Conservation (phyloP, 73 alveolate species). For the Tetrahymena elliotti region DNA sequence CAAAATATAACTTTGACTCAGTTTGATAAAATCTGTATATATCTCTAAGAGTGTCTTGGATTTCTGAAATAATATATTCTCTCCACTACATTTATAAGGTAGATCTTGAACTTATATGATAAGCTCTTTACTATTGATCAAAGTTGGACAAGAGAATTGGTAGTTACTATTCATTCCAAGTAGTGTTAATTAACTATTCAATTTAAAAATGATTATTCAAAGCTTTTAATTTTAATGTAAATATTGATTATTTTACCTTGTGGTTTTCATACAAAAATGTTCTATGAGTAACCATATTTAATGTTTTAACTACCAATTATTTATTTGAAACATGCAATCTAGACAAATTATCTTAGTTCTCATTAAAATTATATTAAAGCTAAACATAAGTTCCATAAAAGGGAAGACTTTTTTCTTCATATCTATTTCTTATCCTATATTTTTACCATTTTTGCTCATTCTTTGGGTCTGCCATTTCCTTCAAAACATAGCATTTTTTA, state of each 20-base stretch:
- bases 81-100: slow-evolving; percentile 32
- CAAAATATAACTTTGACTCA: slow-evolving; percentile 13
- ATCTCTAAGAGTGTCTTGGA: slow-evolving; percentile 29
- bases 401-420: slow-evolving; percentile 10
- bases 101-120: slow-evolving; percentile 9
- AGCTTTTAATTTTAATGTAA: not conserved
- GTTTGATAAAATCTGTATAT: slow-evolving; percentile 24
- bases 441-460: slow-evolving; percentile 26
- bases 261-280: slow-evolving; percentile 23
- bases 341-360: not conserved
- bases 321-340: slow-evolving; percentile 12
- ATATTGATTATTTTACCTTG: not conserved
- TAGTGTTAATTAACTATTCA: not conserved
- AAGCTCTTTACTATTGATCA: slow-evolving; percentile 4
- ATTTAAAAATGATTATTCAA: not conserved
- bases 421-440: slow-evolving; percentile 36
- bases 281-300: slow-evolving; percentile 30
- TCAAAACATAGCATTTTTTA: slow-evolving; percentile 22
- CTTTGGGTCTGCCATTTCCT: slow-evolving; percentile 29
- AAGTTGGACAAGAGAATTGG: slow-evolving; percentile 18
- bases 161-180: not conserved
- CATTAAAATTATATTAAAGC: not conserved
- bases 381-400: slow-evolving; percentile 3
- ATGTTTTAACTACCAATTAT: slow-evolving; percentile 10
- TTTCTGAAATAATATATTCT: slow-evolving; percentile 12